phyloP scores from a whole-genome alignment of 2,329 filamentous ascomycete genomes.

The Didymella pomorum region DNA sequence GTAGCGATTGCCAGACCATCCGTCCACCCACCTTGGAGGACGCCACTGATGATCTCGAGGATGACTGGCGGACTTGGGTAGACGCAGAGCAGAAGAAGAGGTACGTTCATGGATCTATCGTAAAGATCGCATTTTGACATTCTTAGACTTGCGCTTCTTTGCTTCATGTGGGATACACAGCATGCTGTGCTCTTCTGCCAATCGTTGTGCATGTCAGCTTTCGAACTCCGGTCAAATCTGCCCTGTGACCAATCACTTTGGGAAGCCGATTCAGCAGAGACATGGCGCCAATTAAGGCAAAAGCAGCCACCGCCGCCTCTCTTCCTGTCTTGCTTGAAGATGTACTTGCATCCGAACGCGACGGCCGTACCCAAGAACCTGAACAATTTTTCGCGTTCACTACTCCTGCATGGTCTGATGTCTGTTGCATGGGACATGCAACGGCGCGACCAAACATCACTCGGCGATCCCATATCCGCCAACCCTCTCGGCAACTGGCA shows the following conservation, averaged over 20 bases:
- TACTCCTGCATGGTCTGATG: conserved; percentile 69
- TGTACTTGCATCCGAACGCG: conserved; percentile 60
- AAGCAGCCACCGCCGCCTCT: conserved; percentile 50
- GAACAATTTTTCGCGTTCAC: conserved; percentile 61
- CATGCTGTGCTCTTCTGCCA: conserved; percentile 72
- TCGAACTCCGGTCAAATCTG: conserved; percentile 65
- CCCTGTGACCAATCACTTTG: conserved; percentile 64
- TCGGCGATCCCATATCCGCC: conserved; percentile 53
- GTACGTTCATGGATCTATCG: conserved; percentile 27
- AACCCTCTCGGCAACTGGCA: conserved; percentile 60
- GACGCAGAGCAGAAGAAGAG: conserved; percentile 67
- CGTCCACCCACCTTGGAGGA: conserved; percentile 49
- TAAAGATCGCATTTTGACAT: conserved; percentile 1
- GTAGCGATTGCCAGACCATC: conserved; percentile 61
- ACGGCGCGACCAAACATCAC: conserved; percentile 67
- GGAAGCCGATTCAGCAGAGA: conserved; percentile 64
- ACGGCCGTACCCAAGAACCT: conserved; percentile 50
- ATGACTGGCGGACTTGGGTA: conserved; percentile 62
- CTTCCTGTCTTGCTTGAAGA: conserved; percentile 64
- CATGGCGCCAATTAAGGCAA: conserved; percentile 58
- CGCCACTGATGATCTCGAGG: conserved; percentile 52
- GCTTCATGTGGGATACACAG: conserved; percentile 73
- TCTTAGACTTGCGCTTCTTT: conserved; percentile 62
- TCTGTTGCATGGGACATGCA: conserved; percentile 69
- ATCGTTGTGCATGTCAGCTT: conserved; percentile 71